Evolutionary conservation across 257 asterid genomes (phyloP).

Genomic region (Jacaranda mimosifolia): DNA sequence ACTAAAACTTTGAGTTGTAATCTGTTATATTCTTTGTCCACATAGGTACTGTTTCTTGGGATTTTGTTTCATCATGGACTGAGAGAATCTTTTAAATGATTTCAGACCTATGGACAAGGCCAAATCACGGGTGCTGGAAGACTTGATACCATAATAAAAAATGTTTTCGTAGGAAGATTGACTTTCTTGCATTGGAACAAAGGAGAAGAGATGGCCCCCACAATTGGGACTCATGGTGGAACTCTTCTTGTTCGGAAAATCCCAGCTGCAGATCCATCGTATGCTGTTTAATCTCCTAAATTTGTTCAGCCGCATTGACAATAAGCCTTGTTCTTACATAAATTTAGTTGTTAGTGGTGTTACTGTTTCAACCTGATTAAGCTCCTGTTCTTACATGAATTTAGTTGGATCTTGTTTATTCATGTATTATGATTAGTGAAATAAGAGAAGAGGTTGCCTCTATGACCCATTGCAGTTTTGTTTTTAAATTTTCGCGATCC

Average conservation of each 20-base stretch:
- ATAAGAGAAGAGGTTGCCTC: too few relatives aligned
- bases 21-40: background rate
- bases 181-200: slow-evolving; percentile 75
- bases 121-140: slow-evolving; percentile 42
- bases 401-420: too few relatives aligned
- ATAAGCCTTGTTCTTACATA: too few relatives aligned
- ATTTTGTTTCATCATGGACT: background rate
- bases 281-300: slow-evolving; percentile 38
- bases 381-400: too few relatives aligned
- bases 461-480: too few relatives aligned
- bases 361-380: too few relatives aligned
- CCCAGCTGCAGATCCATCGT: slow-evolving; percentile 71
- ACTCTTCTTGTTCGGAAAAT: slow-evolving; percentile 91
- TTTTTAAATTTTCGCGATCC: background rate
- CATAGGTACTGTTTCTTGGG: background rate
- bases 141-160: slow-evolving; percentile 56
- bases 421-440: too few relatives aligned
- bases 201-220: slow-evolving; percentile 85
- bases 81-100: slow-evolving; percentile 28
- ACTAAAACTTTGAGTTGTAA: background rate
- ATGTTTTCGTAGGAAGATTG: slow-evolving; percentile 67
- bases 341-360: too few relatives aligned
- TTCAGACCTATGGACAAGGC: slow-evolving; percentile 63
- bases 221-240: slow-evolving; percentile 64
- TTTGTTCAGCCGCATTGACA: slow-evolving; percentile 18